Base-by-base conservation (phyloP, 2,329 filamentous ascomycete genomes). In the Trichoderma arundinaceum region DNA sequence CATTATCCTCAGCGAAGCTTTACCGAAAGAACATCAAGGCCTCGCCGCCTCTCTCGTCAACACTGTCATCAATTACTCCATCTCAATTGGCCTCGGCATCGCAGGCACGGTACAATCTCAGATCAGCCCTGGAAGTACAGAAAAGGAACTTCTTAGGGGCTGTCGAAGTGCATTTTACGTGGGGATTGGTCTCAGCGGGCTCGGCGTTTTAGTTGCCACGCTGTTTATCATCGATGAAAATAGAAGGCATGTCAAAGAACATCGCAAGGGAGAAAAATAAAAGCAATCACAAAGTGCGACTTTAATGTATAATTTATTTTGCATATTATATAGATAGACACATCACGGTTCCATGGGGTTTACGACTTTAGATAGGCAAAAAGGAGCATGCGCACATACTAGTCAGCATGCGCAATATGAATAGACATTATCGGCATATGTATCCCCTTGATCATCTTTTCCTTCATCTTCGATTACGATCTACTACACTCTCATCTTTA, bases 1-100 rank as follows among this genome's bases (percentile, higher is more conserved):
- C 0, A 74, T 88, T 15, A 78, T 89, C 38, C 77, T 90, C 28
- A 83, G 80, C 46, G 81, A 86, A 67, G 77, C 75, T 32, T 75
- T 81, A 10, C 71, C 76, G 22, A 75, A 73, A 58, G 72, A 75
- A 53, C 76, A 82, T 67, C 77, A 80, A 71, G 78, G 78, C n/a
- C 74, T 79, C 22, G 78, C 75, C 6, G 78, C 76, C 38, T 83
- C 79, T 17, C 74, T 89, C 17, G 83, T 88, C 56, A 85, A 83
- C 67, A 88, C 86, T 0, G 78, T 87, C 48, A 83, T 90, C 68
- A 89, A 90, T 74, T 90, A 90, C 72, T 83, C 81, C 67, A 88
- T 90, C 46, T 85, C 84, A 1, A 75, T 90, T 13, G 86, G 85
- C 0, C 77, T 90, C 0, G 88, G 87, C 0, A 81, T 90, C 44